Conservation (phyloP, 202 grass and related monocot species). For the Cymbopogon flexuosus region DNA sequence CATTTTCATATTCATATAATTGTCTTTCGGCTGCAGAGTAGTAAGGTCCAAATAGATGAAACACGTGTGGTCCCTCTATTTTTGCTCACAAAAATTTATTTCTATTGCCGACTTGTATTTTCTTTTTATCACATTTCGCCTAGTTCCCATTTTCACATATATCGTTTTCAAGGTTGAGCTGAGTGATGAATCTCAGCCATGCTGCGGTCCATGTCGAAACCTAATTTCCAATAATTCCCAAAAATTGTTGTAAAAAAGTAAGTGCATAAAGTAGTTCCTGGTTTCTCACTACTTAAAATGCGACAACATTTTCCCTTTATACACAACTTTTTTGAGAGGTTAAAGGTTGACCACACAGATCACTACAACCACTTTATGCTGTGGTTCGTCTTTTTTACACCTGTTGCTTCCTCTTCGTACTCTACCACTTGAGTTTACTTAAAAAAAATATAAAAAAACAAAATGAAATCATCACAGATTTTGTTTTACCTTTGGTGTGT, state of each 20-base stretch:
- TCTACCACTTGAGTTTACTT: slow-evolving; percentile 11
- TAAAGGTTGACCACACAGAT: slow-evolving; percentile 39
- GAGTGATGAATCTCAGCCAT: slow-evolving; percentile 27
- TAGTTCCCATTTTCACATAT: neutral
- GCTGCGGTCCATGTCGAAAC: slow-evolving; percentile 19
- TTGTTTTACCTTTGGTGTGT: slow-evolving; percentile 15
- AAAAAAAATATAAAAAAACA: too few relatives aligned
- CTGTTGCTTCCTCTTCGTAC: slow-evolving; percentile 1
- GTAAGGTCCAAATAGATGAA: neutral
- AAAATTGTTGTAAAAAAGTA: slow-evolving; percentile 13
- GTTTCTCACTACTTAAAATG: slow-evolving; percentile 22
- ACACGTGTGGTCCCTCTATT: neutral
- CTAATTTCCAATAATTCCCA: slow-evolving; percentile 11
- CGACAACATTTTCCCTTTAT: slow-evolving; percentile 23
- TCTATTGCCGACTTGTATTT: neutral
- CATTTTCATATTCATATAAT: neutral
- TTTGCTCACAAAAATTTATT: neutral
- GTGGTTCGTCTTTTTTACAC: neutral
- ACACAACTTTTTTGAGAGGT: neutral
- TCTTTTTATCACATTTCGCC: neutral
- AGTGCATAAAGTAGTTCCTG: neutral
- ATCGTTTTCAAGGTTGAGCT: slow-evolving; percentile 34
- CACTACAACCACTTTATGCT: slow-evolving; percentile 8
- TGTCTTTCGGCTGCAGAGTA: neutral
- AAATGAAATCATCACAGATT: neutral